Evolutionary conservation across 108 stramenopile genomes (phyloP).

Genomic region (Fragilaria radians): DNA sequence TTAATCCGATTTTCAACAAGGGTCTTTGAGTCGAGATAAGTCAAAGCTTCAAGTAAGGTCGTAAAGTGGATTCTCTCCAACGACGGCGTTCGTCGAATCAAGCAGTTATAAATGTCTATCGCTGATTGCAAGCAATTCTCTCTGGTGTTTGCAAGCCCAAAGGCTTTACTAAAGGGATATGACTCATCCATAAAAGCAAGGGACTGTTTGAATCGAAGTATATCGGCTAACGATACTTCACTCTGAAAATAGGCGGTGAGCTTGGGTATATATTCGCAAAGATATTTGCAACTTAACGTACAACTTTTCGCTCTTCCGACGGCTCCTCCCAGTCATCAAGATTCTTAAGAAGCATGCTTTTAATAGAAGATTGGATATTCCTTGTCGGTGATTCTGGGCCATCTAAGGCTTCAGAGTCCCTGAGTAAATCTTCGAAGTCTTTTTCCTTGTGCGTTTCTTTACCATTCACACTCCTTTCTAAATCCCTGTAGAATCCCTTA

Average conservation of each 20-base stretch:
- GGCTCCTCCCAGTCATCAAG: neutral
- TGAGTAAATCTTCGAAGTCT: too few species aligned
- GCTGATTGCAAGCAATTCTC: slow-evolving; percentile 53
- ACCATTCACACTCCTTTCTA: too few species aligned
- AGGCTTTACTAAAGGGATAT: slow-evolving; percentile 51
- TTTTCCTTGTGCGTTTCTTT: too few species aligned
- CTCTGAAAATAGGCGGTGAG: slow-evolving; percentile 1
- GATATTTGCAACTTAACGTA: neutral
- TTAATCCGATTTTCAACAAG: slow-evolving; percentile 47
- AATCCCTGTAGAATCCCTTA: too few species aligned
- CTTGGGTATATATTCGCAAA: neutral
- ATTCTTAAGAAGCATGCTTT: neutral
- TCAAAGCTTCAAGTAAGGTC: slow-evolving; percentile 35
- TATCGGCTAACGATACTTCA: slow-evolving; percentile 28
- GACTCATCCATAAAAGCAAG: slow-evolving; percentile 43
- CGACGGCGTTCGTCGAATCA: slow-evolving; percentile 17
- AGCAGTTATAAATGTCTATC: slow-evolving; percentile 42
- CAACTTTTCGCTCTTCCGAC: neutral
- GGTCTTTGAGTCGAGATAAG: slow-evolving; percentile 19
- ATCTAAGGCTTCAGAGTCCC: too few species aligned
- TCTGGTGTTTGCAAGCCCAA: slow-evolving; percentile 47
- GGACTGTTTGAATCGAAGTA: slow-evolving; percentile 43
- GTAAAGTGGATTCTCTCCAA: slow-evolving; percentile 36
- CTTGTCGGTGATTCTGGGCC: too few species aligned
- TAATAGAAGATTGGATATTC: too few species aligned